These are phyloP conservation scores for Pythium dissotocum DNA, from an alignment of 352 stramenopile genomes.

Conservation along the genomic window DNA sequence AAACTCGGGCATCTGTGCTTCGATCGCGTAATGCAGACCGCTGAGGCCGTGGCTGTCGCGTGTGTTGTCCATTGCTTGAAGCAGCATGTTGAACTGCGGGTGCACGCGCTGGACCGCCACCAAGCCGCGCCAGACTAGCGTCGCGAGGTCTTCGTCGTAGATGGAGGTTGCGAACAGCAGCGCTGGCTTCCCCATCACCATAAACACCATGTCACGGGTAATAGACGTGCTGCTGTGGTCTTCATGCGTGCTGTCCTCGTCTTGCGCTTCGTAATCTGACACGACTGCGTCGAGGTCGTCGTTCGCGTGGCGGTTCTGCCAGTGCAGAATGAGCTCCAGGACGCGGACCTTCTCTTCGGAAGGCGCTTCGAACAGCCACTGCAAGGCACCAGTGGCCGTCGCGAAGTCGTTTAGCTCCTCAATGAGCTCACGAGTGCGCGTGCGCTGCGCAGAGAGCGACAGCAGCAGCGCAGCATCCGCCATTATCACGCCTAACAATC, in stretches of 20 bases:
- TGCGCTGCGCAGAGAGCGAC: background rate
- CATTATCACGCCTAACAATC: background rate
- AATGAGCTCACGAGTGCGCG: constrained; percentile 40
- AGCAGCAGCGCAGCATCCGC: background rate
- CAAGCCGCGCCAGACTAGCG: constrained; percentile 62
- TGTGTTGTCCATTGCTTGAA: constrained; percentile 73
- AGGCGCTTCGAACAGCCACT: constrained; percentile 42
- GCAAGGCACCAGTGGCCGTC: constrained; percentile 43
- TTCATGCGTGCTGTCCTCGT: constrained; percentile 6
- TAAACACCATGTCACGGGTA: constrained; percentile 35
- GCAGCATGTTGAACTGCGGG: constrained; percentile 44
- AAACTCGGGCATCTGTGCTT: constrained; percentile 68
- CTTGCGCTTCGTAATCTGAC: constrained; percentile 30
- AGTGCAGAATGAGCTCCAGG: constrained; percentile 21
- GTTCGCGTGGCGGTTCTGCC: constrained; percentile 17
- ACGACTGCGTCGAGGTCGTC: constrained; percentile 34
- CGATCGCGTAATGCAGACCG: constrained; percentile 72
- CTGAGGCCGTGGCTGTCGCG: constrained; percentile 70
- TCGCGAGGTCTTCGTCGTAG: constrained; percentile 81
- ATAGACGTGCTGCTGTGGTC: constrained; percentile 6
- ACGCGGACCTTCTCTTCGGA: constrained; percentile 17
- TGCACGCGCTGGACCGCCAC: constrained; percentile 43
- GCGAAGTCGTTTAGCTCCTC: constrained; percentile 64
- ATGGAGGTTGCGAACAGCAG: constrained; percentile 81
- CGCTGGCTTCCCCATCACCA: constrained; percentile 76